A percentile compares a stretch with the other conserved stretches of the same genome.
Conservation (phyloP, 2,329 filamentous ascomycete genomes). For the Dactylellina cionopaga region DNA sequence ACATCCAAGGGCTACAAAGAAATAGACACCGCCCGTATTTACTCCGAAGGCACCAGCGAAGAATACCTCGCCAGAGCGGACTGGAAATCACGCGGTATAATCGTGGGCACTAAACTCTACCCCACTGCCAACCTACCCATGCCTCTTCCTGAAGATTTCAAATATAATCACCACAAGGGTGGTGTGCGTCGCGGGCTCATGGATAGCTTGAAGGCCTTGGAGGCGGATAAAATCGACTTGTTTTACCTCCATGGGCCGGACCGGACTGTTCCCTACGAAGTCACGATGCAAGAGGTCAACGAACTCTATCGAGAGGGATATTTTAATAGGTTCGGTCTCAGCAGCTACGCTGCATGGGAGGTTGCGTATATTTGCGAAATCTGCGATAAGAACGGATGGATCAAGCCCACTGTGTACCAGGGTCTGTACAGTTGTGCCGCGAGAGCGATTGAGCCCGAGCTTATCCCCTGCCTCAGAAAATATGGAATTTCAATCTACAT, state of each 20-base stretch:
- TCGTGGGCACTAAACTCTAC: conserved; percentile 34
- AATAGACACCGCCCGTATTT: conserved; percentile 43
- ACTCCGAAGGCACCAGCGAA: conserved; percentile 28
- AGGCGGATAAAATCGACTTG: conserved; percentile 69
- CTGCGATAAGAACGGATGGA: conserved; percentile 82
- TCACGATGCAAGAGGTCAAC: conserved; percentile 80
- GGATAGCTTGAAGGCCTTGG: conserved; percentile 37
- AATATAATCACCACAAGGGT: conserved; percentile 21
- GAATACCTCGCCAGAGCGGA: conserved; percentile 12
- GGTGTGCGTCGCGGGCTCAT: conserved; percentile 16
- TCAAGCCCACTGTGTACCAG: conserved; percentile 84
- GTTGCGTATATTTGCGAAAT: conserved; percentile 84
- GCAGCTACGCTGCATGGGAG: conserved; percentile 87
- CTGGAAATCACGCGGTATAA: conserved; percentile 7
- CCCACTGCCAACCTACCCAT: conserved; percentile 21
- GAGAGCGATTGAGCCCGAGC: conserved; percentile 77
- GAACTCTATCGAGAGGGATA: conserved; percentile 87
- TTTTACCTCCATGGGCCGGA: conserved; percentile 79
- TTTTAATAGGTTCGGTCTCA: conserved; percentile 81
- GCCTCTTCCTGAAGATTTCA: background rate
- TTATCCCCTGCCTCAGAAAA: conserved; percentile 76
- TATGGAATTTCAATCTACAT: conserved; percentile 82
- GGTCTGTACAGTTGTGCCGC: conserved; percentile 87
- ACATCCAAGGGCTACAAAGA: conserved; percentile 30
- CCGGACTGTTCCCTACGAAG: conserved; percentile 76